phyloP scores from a whole-genome alignment of 2,329 filamentous ascomycete genomes.

The Akanthomyces muscarius region DNA sequence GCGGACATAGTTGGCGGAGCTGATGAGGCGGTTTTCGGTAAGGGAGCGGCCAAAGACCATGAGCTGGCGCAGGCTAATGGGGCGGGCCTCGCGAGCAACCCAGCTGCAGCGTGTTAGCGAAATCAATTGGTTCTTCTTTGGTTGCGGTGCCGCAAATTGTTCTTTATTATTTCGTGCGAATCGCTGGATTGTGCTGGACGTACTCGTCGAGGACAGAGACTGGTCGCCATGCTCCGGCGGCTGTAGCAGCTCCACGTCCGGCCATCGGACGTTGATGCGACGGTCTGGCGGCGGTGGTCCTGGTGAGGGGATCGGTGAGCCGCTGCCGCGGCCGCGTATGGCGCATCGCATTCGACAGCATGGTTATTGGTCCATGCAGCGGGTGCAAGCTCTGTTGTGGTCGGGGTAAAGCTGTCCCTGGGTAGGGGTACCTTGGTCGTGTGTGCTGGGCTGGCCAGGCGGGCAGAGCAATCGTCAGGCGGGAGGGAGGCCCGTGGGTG shows the following conservation, averaged over 20 bases:
- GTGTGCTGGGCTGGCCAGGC: not conserved
- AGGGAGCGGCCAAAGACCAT: conserved; percentile 95
- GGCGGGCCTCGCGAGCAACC: conserved; percentile 86
- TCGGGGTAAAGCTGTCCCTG: not conserved
- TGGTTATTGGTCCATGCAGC: conserved; percentile 23
- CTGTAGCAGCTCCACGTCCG: conserved; percentile 16
- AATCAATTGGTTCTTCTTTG: not conserved
- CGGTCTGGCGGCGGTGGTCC: not conserved
- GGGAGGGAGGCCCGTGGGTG: not conserved
- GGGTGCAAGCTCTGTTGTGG: not conserved
- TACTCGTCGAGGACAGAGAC: conserved; percentile 63
- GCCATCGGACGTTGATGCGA: conserved; percentile 1
- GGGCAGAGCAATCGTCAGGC: not conserved
- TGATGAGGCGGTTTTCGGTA: conserved; percentile 83
- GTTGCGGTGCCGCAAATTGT: not conserved
- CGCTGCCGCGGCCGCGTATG: conserved; percentile 30
- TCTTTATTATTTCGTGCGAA: not conserved
- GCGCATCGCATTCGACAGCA: conserved; percentile 35
- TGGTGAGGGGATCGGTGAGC: conserved; percentile 16
- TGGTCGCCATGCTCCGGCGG: conserved; percentile 48
- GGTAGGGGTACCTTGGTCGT: not conserved
- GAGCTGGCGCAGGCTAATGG: conserved; percentile 93
- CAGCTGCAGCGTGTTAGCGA: conserved; percentile 54
- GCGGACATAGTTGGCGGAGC: conserved; percentile 95
- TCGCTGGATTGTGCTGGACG: conserved; percentile 22